These are phyloP conservation scores for Paramyrothecium roridum DNA, from an alignment of 2,329 filamentous ascomycete genomes.

Conservation along the genomic window DNA sequence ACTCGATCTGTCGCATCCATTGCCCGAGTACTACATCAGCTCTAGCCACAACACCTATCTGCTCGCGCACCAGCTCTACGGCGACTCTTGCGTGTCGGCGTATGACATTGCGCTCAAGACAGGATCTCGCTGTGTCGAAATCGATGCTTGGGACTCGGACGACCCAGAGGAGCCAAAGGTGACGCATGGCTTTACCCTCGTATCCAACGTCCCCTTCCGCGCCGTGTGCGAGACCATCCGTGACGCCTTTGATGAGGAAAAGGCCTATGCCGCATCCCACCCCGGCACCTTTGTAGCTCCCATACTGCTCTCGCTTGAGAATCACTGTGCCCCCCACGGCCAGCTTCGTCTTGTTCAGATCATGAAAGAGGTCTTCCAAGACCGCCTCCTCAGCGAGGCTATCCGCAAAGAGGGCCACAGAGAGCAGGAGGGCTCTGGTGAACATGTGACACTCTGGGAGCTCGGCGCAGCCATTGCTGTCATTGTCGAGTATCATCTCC, in stretches of 20 bases:
- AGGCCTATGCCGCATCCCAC: slow-evolving; percentile 30
- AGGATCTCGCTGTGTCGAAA: slow-evolving; percentile 69
- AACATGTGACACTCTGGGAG: slow-evolving; percentile 56
- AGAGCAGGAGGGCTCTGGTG: slow-evolving; percentile 47
- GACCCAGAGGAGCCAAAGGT: slow-evolving; percentile 64
- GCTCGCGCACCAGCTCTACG: slow-evolving; percentile 66
- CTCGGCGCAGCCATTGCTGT: slow-evolving; percentile 62
- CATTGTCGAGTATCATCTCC: slow-evolving; percentile 65
- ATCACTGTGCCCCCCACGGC: slow-evolving; percentile 59
- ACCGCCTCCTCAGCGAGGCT: slow-evolving; percentile 55
- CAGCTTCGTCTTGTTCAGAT: slow-evolving; percentile 61
- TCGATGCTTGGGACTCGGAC: slow-evolving; percentile 68
- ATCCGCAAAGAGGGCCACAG: slow-evolving; percentile 53
- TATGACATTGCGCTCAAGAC: slow-evolving; percentile 61
- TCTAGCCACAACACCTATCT: slow-evolving; percentile 74
- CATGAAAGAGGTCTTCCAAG: slow-evolving; percentile 61
- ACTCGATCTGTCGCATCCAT: slow-evolving; percentile 54
- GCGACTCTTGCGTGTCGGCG: slow-evolving; percentile 57
- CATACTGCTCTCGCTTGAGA: slow-evolving; percentile 64
- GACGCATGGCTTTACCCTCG: slow-evolving; percentile 67
- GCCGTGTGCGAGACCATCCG: slow-evolving; percentile 63
- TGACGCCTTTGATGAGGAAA: slow-evolving; percentile 58
- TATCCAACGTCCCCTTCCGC: slow-evolving; percentile 63
- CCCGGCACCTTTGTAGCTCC: slow-evolving; percentile 47
- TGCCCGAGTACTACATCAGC: slow-evolving; percentile 70